These are phyloP conservation scores for Phoma sp. DNA, from an alignment of 2,329 filamentous ascomycete genomes.

Conservation along the genomic window DNA sequence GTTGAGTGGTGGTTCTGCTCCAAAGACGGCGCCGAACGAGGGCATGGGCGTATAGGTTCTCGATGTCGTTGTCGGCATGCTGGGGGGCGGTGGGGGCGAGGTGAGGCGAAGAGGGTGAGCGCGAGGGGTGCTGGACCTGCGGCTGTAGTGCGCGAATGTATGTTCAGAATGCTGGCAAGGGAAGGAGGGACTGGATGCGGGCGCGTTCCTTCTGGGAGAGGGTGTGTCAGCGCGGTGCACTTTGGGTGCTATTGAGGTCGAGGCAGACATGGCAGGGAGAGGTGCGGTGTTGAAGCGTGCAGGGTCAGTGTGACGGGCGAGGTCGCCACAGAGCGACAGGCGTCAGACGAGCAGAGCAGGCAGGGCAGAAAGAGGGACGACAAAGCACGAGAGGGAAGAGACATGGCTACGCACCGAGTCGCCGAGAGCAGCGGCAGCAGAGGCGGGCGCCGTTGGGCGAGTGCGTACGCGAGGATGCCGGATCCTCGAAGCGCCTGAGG, in stretches of 20 bases:
- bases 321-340: not conserved
- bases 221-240: slow-evolving; percentile 44
- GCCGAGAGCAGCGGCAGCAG: slow-evolving; percentile 25
- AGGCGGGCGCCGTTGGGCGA: slow-evolving; percentile 32
- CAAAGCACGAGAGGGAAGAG: slow-evolving; percentile 26
- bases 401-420: slow-evolving; percentile 41
- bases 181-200: slow-evolving; percentile 43
- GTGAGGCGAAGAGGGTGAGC: slow-evolving; percentile 25
- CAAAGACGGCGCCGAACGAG: slow-evolving; percentile 78
- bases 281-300: slow-evolving; percentile 13
- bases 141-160: slow-evolving; percentile 22
- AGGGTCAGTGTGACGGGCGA: not conserved
- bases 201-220: slow-evolving; percentile 44
- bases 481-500: slow-evolving; percentile 51
- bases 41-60: slow-evolving; percentile 62
- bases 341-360: not conserved
- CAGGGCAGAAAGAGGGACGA: slow-evolving; percentile 8
- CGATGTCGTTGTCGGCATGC: slow-evolving; percentile 47
- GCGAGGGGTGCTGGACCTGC: slow-evolving; percentile 23
- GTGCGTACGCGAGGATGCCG: slow-evolving; percentile 51
- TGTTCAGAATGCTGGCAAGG: slow-evolving; percentile 38
- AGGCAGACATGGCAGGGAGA: slow-evolving; percentile 33
- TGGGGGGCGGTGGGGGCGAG: slow-evolving; percentile 22
- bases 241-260: slow-evolving; percentile 16
- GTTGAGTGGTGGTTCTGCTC: slow-evolving; percentile 60